Conservation (phyloP, 2,329 filamentous ascomycete species). For the Mollisia scopiformis region DNA sequence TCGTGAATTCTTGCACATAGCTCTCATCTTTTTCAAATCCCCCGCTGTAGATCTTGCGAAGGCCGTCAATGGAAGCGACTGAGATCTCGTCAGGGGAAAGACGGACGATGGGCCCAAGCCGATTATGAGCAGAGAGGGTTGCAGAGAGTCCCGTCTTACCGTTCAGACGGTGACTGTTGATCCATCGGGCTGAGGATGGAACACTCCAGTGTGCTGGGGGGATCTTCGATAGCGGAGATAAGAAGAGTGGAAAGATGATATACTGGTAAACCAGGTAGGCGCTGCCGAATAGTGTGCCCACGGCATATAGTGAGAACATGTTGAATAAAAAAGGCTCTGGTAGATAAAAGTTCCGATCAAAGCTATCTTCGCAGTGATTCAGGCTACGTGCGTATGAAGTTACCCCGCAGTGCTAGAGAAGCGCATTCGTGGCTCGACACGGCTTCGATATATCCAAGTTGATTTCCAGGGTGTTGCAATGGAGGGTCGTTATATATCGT, state of each 20-base stretch:
- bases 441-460: too few relatives aligned
- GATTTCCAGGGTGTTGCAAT: too few relatives aligned
- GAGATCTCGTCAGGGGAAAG: slow-evolving; percentile 18
- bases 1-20: slow-evolving; percentile 57
- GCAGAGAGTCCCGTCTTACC: slow-evolving; percentile 26
- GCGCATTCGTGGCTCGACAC: neutral
- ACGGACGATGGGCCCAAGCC: slow-evolving; percentile 15
- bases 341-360: too few relatives aligned
- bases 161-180: slow-evolving; percentile 56
- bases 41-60: slow-evolving; percentile 13
- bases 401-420: neutral
- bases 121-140: slow-evolving; percentile 10
- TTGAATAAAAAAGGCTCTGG: neutral
- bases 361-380: too few relatives aligned
- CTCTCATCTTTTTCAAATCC: slow-evolving; percentile 16
- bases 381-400: neutral
- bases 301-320: neutral
- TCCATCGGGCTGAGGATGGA: slow-evolving; percentile 65
- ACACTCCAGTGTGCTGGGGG: slow-evolving; percentile 69
- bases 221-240: slow-evolving; percentile 65
- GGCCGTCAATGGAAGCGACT: slow-evolving; percentile 13
- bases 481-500: too few relatives aligned
- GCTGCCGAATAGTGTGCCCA: neutral
- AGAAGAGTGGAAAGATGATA: slow-evolving; percentile 33
- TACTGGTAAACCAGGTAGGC: neutral